These are phyloP conservation scores for Nothophoma quercina DNA, from an alignment of 2,329 filamentous ascomycete genomes.

Conservation along the genomic window DNA sequence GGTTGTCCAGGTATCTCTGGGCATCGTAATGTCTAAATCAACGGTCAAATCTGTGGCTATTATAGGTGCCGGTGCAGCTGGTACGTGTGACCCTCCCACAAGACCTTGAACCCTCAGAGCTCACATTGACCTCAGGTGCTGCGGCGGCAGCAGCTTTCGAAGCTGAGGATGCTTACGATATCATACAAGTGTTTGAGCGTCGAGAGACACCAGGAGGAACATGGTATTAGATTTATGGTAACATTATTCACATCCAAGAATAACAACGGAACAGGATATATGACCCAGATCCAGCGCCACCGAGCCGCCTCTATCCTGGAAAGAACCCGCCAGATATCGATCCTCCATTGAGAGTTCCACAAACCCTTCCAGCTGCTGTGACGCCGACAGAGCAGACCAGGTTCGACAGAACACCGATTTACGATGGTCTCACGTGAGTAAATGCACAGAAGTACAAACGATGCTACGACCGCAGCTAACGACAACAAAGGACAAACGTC, in stretches of 20 bases:
- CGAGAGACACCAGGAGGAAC: conserved; percentile 46
- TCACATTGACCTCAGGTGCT: conserved; percentile 32
- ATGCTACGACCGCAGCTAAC: background rate
- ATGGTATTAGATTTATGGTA: conserved; percentile 30
- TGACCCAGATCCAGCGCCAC: conserved; percentile 53
- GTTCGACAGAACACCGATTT: conserved; percentile 60
- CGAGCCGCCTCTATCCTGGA: conserved; percentile 53
- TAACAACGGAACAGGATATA: conserved; percentile 57
- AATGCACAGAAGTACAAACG: background rate
- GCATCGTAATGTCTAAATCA: conserved; percentile 25
- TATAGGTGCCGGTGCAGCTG: conserved; percentile 35
- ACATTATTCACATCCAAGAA: background rate
- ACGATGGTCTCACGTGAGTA: conserved; percentile 60
- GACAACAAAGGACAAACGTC: conserved; percentile 59
- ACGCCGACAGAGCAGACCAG: conserved; percentile 55
- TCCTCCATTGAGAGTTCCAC: conserved; percentile 46
- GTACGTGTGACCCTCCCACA: conserved; percentile 16
- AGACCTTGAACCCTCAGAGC: conserved; percentile 14
- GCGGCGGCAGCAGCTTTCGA: conserved; percentile 45
- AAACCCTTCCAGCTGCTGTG: conserved; percentile 6
- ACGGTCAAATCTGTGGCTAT: conserved; percentile 19
- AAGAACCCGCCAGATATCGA: conserved; percentile 56
- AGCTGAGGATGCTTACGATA: conserved; percentile 45
- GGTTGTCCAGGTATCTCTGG: conserved; percentile 27
- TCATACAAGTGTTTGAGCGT: conserved; percentile 47